These are phyloP conservation scores for Gamarada debralockiae DNA, from an alignment of 495 filamentous ascomycete species.

Conservation along the genomic window DNA sequence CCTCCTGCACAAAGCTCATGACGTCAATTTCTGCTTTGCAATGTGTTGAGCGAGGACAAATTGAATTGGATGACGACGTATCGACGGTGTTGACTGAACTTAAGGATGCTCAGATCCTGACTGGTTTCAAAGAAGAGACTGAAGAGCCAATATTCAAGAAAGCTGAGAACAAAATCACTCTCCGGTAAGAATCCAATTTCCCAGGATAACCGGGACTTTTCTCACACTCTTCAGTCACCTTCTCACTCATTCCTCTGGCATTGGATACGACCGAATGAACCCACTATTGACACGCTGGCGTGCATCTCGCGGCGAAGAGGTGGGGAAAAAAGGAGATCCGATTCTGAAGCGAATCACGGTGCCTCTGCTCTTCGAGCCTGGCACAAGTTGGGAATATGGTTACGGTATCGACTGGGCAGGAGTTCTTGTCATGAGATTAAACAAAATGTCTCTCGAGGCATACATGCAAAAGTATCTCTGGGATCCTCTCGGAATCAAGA, in stretches of 20 bases:
- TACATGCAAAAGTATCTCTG: slow-evolving; percentile 57
- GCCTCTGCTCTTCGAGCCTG: slow-evolving; percentile 46
- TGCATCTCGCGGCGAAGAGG: neutral
- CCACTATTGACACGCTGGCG: neutral
- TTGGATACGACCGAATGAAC: slow-evolving; percentile 8
- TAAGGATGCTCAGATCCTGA: slow-evolving; percentile 23
- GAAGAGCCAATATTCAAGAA: slow-evolving; percentile 44
- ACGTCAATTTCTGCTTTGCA: slow-evolving; percentile 56
- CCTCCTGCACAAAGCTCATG: slow-evolving; percentile 55
- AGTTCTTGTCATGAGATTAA: slow-evolving; percentile 49
- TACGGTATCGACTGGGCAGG: slow-evolving; percentile 47
- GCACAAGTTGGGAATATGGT: slow-evolving; percentile 45
- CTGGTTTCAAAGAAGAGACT: slow-evolving; percentile 20
- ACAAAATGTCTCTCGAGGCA: slow-evolving; percentile 44
- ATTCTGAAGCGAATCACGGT: slow-evolving; percentile 17
- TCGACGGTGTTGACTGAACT: slow-evolving; percentile 25
- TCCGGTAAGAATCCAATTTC: slow-evolving; percentile 29
- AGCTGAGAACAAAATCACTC: slow-evolving; percentile 42
- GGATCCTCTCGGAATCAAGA: slow-evolving; percentile 45
- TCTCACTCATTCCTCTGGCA: slow-evolving; percentile 21
- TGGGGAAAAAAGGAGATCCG: neutral
- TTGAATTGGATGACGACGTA: slow-evolving; percentile 30
- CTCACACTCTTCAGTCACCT: slow-evolving; percentile 12
- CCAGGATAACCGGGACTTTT: slow-evolving; percentile 10
- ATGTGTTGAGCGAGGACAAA: slow-evolving; percentile 49